These are phyloP conservation scores for Platismatia glauca DNA, from an alignment of 495 filamentous ascomycete genomes.

Conservation along the genomic window DNA sequence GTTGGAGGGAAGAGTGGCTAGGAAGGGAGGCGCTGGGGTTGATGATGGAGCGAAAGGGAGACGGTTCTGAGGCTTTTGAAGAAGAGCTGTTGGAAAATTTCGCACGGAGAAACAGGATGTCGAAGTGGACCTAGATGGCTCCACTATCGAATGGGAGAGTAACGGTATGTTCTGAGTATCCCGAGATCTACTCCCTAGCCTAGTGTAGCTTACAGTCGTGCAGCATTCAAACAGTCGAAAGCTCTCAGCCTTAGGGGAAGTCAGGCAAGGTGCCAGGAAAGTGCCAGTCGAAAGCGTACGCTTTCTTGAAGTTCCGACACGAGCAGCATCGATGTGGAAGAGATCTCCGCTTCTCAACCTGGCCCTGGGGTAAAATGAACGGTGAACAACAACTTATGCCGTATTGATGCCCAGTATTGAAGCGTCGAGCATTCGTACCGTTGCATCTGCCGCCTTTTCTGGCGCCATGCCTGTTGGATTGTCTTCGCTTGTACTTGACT, in stretches of 20 bases:
- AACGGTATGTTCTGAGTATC: background rate
- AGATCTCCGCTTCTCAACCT: background rate
- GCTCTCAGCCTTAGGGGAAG: background rate
- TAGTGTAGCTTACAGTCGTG: background rate
- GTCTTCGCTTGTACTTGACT: too few relatives aligned
- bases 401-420: background rate
- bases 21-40: background rate
- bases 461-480: background rate
- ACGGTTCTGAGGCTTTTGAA: background rate
- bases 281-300: background rate
- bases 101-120: background rate
- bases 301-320: background rate
- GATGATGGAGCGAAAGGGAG: background rate
- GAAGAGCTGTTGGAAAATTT: background rate
- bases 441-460: too few relatives aligned
- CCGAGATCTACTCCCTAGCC: background rate
- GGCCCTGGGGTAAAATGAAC: background rate
- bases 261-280: background rate
- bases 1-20: constrained; percentile 28
- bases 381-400: too few relatives aligned
- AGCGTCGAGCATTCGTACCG: background rate
- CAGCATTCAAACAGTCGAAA: background rate
- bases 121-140: background rate
- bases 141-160: background rate
- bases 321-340: background rate